Evolutionary conservation across 176 grass and related monocot species (phyloP).

Genomic region (Avena insularis): DNA sequence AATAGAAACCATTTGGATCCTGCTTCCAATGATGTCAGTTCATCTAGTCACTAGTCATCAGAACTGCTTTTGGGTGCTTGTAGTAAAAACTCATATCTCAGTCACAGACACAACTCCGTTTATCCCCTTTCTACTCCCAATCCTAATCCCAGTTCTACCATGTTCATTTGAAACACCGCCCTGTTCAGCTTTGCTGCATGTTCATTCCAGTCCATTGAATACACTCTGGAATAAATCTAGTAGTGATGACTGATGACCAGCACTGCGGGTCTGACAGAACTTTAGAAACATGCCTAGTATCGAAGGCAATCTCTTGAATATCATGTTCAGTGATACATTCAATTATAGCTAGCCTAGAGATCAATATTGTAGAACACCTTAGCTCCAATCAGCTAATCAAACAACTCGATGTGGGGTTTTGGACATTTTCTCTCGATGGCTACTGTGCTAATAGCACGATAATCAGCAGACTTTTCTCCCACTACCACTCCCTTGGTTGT

Average conservation of each 20-base stretch:
- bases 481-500: no score
- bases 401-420: no score
- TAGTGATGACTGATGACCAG: not conserved
- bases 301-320: no score
- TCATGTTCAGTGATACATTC: no score
- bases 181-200: not conserved
- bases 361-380: no score
- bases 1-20: not conserved
- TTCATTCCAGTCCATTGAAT: not conserved
- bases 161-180: not conserved
- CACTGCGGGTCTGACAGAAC: not conserved
- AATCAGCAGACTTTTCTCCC: no score
- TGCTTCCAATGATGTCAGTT: not conserved
- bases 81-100: not conserved
- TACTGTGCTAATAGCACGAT: no score
- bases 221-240: not conserved
- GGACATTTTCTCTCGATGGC: no score
- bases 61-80: not conserved
- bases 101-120: not conserved
- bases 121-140: not conserved
- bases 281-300: no score
- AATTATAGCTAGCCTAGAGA: no score
- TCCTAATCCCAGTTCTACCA: conserved; percentile 1
- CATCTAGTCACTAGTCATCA: not conserved
- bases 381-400: no score